A percentile compares a stretch with the other conserved stretches of the same genome.
These are phyloP conservation scores for Psilocybe azurescens DNA, from an alignment of 768 basidiomycete genomes.

Conservation along the genomic window DNA sequence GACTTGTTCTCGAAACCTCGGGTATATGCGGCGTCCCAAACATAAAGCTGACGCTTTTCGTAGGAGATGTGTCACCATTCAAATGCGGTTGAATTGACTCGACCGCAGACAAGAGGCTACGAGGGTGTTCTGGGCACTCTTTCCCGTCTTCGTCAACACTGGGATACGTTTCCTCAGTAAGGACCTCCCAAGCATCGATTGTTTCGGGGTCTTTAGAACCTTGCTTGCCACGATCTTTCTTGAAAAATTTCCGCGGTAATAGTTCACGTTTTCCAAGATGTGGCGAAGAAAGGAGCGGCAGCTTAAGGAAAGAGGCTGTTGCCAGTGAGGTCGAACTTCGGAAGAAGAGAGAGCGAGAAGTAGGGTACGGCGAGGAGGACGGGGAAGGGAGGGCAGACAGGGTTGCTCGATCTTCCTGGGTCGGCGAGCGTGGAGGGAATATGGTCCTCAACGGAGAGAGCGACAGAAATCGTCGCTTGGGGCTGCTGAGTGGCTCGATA, in stretches of 20 bases:
- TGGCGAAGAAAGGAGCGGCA: slow-evolving; percentile 32
- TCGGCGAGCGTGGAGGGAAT: slow-evolving; percentile 44
- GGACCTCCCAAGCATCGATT: slow-evolving; percentile 53
- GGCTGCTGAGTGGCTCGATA: slow-evolving; percentile 20
- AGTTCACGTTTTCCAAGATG: slow-evolving; percentile 32
- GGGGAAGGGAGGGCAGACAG: slow-evolving; percentile 48
- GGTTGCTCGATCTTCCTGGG: slow-evolving; percentile 37
- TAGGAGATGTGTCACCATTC: slow-evolving; percentile 27
- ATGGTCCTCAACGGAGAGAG: slow-evolving; percentile 53
- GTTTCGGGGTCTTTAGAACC: slow-evolving; percentile 35
- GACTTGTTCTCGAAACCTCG: slow-evolving; percentile 14
- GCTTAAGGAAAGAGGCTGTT: slow-evolving; percentile 39
- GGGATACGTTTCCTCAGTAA: slow-evolving; percentile 28
- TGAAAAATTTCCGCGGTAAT: slow-evolving; percentile 42
- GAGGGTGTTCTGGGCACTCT: slow-evolving; percentile 20
- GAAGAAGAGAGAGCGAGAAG: slow-evolving; percentile 41
- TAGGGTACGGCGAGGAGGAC: slow-evolving; percentile 42
- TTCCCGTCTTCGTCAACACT: slow-evolving; percentile 17
- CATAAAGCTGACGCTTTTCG: slow-evolving; percentile 33
- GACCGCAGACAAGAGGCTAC: slow-evolving; percentile 33
- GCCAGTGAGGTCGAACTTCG: slow-evolving; percentile 53
- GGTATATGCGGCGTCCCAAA: slow-evolving; percentile 24
- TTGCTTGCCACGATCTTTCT: slow-evolving; percentile 43
- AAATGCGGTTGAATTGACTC: slow-evolving; percentile 22
- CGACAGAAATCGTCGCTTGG: slow-evolving; percentile 46